phyloP scores from a whole-genome alignment of 257 asterid genomes.

The Anisodus acutangulus region DNA sequence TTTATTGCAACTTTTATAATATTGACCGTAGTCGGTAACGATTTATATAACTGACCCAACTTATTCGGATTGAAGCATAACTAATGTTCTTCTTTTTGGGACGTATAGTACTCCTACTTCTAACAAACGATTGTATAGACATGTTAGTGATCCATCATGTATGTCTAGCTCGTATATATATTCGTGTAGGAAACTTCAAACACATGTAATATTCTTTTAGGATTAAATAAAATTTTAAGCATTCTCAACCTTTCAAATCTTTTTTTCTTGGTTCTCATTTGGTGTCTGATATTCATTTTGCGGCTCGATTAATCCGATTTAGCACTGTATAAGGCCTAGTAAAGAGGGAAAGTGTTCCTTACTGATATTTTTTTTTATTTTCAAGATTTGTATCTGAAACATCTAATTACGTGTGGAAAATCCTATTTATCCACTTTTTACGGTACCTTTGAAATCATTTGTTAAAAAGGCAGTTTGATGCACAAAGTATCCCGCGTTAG shows the following conservation, averaged over 20 bases:
- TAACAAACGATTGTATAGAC: neutral
- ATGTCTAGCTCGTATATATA: neutral
- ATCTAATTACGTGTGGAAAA: neutral
- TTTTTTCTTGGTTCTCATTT: neutral
- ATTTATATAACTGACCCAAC: neutral
- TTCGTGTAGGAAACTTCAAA: neutral
- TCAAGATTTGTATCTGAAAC: no score
- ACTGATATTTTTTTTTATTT: no score
- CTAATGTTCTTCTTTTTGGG: neutral
- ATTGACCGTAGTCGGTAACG: neutral
- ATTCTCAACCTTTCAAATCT: neutral
- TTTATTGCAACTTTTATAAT: neutral
- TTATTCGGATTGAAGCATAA: neutral
- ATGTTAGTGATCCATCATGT: neutral
- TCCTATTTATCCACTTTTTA: no score
- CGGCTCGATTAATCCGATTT: neutral
- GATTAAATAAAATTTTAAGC: neutral
- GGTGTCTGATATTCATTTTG: fast-evolving
- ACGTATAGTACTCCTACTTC: neutral
- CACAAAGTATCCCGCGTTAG: no score
- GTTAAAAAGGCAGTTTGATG: no score
- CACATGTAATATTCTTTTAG: neutral
- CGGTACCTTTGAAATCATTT: no score
- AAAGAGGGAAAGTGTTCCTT: neutral
- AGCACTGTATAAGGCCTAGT: no score